Percentiles rank a stretch among this genome's conserved stretches.
phyloP scores from a whole-genome alignment of 148 eudicot species.

The Rheum nobile region DNA sequence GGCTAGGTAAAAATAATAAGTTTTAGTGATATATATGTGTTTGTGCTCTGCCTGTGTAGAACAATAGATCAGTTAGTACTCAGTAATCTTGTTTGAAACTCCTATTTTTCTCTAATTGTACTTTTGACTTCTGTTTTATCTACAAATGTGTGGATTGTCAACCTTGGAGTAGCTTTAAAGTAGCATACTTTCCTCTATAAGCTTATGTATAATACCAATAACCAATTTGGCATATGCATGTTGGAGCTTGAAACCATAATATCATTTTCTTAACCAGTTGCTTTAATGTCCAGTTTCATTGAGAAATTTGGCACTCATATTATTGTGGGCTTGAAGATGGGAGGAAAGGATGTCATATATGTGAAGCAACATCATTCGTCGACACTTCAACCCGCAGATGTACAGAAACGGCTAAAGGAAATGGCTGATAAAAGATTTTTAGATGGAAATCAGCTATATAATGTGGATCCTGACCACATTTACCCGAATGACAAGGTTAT shows the following conservation, averaged over 20 bases:
- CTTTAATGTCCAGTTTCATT: conserved; percentile 51
- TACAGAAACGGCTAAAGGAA: conserved; percentile 73
- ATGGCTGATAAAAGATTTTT: conserved; percentile 84
- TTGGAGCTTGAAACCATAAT: background rate
- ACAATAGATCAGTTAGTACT: too few relatives aligned
- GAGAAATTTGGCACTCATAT: conserved; percentile 87
- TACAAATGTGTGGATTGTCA: background rate
- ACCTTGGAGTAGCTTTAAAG: background rate
- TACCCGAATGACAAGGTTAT: conserved; percentile 60
- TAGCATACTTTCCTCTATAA: background rate
- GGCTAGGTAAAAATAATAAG: conserved; percentile 49
- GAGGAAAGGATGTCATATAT: conserved; percentile 93
- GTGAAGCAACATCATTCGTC: conserved; percentile 87
- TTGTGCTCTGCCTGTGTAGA: background rate
- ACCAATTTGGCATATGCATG: background rate
- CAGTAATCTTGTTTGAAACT: background rate
- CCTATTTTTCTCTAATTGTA: background rate
- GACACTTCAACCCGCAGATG: conserved; percentile 77
- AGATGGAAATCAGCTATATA: conserved; percentile 44
- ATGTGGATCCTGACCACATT: conserved; percentile 35
- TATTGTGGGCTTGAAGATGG: conserved; percentile 92
- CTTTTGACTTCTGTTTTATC: background rate
- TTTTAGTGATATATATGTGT: background rate
- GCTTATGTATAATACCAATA: background rate
- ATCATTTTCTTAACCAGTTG: background rate